Evolutionary conservation across 164 flowering plant species (phyloP), one percentile per base, ranked within the genome.

Genomic region (Pachysandra terminalis): DNA sequence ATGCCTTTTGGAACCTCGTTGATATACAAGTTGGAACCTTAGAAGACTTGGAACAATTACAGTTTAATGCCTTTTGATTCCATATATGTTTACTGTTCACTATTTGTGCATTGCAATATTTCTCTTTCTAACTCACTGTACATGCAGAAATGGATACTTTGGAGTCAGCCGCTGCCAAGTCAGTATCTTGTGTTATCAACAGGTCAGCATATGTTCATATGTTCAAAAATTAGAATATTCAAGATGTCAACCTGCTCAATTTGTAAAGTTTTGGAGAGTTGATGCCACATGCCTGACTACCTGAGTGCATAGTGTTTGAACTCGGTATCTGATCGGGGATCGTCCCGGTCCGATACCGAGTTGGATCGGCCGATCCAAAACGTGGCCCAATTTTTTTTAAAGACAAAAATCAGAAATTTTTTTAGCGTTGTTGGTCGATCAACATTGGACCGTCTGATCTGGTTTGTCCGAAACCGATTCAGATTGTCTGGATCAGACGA

Each of bases 111-210:
- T 32, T n/a, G n/a, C 3, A 32, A 32, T 56, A 5, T 13, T 22
- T 56, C 25, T 10, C 25, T 56, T 12, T 56, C 26, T 25, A 2
- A 35, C 56, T 40, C 32, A 9, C 59, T 59, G 57, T 26, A n/a
- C 48, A 3, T 69, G 71, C 80, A 81, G 89, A 79, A 8, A 82
- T 82, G 82, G 86, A 83, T 55, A 79, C 80, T 17, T 74, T 82
- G 13, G 84, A 78, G 49, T 60, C 76, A 49, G 74, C 28, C 55
- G 69, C 69, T 67, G 16, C 66, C 3, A 67, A 45, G 3, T 56
- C 65, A 22, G 71, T 64, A 70, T 65, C 68, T 52, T 75, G 70
- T 65, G 68, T 71, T n/a, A 24, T 19, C 23, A 69, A 48, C 52
- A 73, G 73, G 85, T 81, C 45, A 63, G 79, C 51, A 0, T 56